These are phyloP conservation scores for Helminthosporium solani DNA, from an alignment of 2,329 filamentous ascomycete species.

Conservation along the genomic window DNA sequence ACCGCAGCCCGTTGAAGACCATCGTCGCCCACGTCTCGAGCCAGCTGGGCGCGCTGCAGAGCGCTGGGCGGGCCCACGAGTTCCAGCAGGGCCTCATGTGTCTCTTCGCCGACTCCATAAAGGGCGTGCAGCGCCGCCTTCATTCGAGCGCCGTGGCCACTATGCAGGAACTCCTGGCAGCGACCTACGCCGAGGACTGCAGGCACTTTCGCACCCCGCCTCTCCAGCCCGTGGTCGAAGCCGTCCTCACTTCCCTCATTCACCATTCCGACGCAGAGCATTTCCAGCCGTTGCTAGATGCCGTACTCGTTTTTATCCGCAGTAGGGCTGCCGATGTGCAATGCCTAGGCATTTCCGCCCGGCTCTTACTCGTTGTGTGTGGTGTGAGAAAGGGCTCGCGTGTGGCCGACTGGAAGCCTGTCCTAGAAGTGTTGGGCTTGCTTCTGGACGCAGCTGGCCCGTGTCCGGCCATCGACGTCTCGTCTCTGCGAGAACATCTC, in stretches of 20 bases:
- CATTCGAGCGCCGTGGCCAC: constrained; percentile 60
- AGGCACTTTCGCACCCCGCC: constrained; percentile 50
- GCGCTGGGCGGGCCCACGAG: constrained; percentile 61
- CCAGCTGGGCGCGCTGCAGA: constrained; percentile 61
- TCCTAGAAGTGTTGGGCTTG: constrained; percentile 52
- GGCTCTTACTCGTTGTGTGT: constrained; percentile 66
- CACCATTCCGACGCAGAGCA: constrained; percentile 77
- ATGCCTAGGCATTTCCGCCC: constrained; percentile 29
- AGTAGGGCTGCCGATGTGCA: constrained; percentile 48
- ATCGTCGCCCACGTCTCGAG: constrained; percentile 72
- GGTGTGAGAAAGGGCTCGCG: constrained; percentile 80
- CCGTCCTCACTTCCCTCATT: constrained; percentile 76
- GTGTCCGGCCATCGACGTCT: constrained; percentile 31
- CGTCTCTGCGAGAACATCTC: constrained; percentile 41
- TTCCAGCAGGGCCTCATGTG: constrained; percentile 90
- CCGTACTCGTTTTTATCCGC: constrained; percentile 49
- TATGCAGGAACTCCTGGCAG: constrained; percentile 51
- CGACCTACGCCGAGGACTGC: constrained; percentile 27
- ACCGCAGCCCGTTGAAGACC: constrained; percentile 64
- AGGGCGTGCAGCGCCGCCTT: constrained; percentile 59
- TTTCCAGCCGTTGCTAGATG: constrained; percentile 67
- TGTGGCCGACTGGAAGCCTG: constrained; percentile 67
- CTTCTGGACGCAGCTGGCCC: constrained; percentile 39
- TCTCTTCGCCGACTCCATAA: constrained; percentile 81
- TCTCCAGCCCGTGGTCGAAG: constrained; percentile 64